Evolutionary conservation across 2,329 filamentous ascomycete species (phyloP).

Genomic region (Exophiala oligosperma): DNA sequence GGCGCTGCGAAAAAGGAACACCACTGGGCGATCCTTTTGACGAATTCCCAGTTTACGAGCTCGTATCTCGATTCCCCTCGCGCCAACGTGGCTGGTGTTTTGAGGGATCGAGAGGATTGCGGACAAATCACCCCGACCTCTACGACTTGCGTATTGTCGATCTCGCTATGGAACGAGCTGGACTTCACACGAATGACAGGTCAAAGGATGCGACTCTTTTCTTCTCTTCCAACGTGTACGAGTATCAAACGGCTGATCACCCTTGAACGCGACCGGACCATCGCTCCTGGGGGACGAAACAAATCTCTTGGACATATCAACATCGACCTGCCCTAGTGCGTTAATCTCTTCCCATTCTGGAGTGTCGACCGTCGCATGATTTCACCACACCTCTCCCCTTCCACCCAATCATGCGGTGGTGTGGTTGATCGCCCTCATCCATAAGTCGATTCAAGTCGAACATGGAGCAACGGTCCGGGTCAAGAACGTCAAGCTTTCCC

Average conservation of each 20-base stretch:
- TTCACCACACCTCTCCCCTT: conserved; percentile 4
- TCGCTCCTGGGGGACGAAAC: background rate
- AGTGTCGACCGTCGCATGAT: conserved; percentile 6
- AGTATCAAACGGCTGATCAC: too few relatives aligned
- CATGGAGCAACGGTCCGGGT: background rate
- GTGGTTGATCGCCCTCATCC: background rate
- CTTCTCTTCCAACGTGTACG: too few relatives aligned
- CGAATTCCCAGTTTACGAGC: too few relatives aligned
- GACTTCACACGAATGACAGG: too few relatives aligned
- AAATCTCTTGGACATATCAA: background rate
- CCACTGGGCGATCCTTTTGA: too few relatives aligned
- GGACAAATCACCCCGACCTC: too few relatives aligned
- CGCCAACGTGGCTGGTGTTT: background rate
- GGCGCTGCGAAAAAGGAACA: too few relatives aligned
- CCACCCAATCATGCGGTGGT: background rate
- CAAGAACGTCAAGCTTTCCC: background rate
- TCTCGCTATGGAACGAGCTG: too few relatives aligned
- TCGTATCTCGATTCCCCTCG: background rate
- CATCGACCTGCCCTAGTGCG: conserved; percentile 12
- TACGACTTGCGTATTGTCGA: too few relatives aligned
- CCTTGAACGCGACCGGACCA: background rate
- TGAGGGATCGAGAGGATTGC: too few relatives aligned
- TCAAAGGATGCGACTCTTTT: too few relatives aligned
- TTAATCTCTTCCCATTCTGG: conserved; percentile 1
- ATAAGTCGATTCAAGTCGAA: background rate